A percentile compares a stretch with the other conserved stretches of the same genome.
These are phyloP conservation scores for Glycine tomentella DNA, from an alignment of 306 rosid genomes.

Conservation along the genomic window DNA sequence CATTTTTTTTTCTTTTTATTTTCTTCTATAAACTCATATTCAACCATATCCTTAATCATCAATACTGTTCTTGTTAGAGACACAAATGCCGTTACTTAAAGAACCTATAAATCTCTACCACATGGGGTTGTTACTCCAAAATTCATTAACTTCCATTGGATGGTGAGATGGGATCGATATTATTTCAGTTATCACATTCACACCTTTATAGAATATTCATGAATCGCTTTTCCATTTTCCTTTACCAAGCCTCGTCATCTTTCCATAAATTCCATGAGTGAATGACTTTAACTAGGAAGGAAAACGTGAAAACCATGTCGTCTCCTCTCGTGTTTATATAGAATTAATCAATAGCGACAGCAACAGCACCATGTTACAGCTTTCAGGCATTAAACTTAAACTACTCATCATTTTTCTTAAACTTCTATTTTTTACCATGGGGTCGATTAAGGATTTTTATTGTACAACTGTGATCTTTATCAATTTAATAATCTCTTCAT, in stretches of 20 bases:
- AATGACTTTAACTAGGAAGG: neutral
- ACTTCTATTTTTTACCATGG: neutral
- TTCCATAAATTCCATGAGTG: neutral
- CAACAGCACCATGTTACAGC: no score
- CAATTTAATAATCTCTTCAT: neutral
- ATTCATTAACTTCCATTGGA: slow-evolving; percentile 34
- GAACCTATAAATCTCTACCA: slow-evolving; percentile 42
- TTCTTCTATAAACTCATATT: no score
- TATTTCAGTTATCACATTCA: no score
- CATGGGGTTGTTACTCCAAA: slow-evolving; percentile 47
- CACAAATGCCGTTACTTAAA: slow-evolving; percentile 40
- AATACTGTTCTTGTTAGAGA: slow-evolving; percentile 21
- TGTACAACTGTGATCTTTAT: neutral
- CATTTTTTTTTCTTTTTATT: no score
- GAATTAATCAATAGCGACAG: neutral
- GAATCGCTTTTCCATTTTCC: slow-evolving; percentile 32
- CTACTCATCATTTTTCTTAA: no score
- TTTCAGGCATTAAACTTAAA: neutral
- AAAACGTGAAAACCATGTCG: slow-evolving; percentile 10
- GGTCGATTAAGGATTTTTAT: neutral
- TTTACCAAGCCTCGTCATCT: neutral
- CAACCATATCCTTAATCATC: no score
- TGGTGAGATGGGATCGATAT: no score
- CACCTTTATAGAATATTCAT: slow-evolving; percentile 31
- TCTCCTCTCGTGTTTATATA: no score